phyloP scores from a whole-genome alignment of 148 eudicot species.

The Rhododendron griersonianum region DNA sequence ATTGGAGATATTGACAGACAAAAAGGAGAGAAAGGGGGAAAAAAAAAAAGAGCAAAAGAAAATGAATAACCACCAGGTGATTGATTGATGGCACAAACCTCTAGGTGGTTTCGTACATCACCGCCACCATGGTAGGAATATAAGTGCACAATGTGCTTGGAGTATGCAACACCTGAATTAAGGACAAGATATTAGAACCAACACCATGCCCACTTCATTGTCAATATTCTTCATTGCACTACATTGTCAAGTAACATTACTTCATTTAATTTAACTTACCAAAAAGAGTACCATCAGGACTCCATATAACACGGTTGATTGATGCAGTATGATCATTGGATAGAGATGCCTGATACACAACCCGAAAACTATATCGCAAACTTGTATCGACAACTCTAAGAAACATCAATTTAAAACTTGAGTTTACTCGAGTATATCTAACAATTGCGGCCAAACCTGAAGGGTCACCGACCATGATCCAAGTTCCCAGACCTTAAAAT shows the following conservation, averaged over 20 bases:
- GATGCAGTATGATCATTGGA: slow-evolving; percentile 63
- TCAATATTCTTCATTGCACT: neutral
- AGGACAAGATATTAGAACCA: slow-evolving; percentile 9
- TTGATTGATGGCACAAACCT: slow-evolving; percentile 43
- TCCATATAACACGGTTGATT: slow-evolving; percentile 74
- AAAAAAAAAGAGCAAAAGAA: neutral
- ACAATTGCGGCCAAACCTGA: slow-evolving; percentile 39
- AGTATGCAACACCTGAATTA: slow-evolving; percentile 81
- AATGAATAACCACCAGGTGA: neutral
- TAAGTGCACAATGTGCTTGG: slow-evolving; percentile 84
- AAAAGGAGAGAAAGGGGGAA: neutral
- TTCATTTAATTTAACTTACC: slow-evolving; percentile 33
- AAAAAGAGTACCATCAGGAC: slow-evolving; percentile 68
- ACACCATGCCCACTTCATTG: slow-evolving; percentile 1
- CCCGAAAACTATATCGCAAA: slow-evolving; percentile 1
- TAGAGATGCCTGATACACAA: slow-evolving; percentile 45
- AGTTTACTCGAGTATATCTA: neutral
- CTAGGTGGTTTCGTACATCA: slow-evolving; percentile 75
- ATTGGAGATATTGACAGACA: neutral
- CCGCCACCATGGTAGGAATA: slow-evolving; percentile 61
- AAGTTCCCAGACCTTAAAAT: slow-evolving; percentile 86
- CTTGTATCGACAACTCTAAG: neutral
- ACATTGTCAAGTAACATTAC: neutral
- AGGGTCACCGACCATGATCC: slow-evolving; percentile 51
- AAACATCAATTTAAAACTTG: slow-evolving; percentile 1